Evolutionary conservation across 148 eudicot species (phyloP).

Genomic region (Silene latifolia): DNA sequence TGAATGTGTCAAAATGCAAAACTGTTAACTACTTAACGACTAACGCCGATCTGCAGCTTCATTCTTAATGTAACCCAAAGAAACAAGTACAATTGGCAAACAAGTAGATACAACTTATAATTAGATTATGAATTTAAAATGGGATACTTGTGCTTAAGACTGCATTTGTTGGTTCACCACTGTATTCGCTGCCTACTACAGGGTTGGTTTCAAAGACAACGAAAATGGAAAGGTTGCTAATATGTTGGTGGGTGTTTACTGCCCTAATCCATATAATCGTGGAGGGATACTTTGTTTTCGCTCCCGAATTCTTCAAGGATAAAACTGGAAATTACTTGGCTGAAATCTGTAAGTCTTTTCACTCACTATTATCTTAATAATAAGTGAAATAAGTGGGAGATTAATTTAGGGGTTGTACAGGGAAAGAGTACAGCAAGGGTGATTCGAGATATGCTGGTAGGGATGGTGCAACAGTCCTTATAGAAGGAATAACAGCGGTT

Average conservation of each 20-base stretch:
- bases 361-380: neutral
- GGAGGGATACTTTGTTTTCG: slow-evolving; percentile 83
- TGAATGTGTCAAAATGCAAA: too few relatives aligned
- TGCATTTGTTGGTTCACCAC: too few relatives aligned
- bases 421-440: slow-evolving; percentile 97
- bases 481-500: slow-evolving; percentile 81
- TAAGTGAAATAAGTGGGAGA: too few relatives aligned
- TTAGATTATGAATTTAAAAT: too few relatives aligned
- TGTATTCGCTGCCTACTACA: slow-evolving; percentile 17
- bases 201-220: slow-evolving; percentile 47
- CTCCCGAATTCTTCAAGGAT: slow-evolving; percentile 73
- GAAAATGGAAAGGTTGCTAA: slow-evolving; percentile 59
- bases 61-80: too few relatives aligned
- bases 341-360: slow-evolving; percentile 70
- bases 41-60: too few relatives aligned
- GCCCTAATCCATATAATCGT: slow-evolving; percentile 78
- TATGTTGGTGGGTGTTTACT: slow-evolving; percentile 96
- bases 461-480: slow-evolving; percentile 62
- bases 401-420: slow-evolving; percentile 25
- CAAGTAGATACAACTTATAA: too few relatives aligned
- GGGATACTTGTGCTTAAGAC: too few relatives aligned
- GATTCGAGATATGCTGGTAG: slow-evolving; percentile 80
- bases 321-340: slow-evolving; percentile 58
- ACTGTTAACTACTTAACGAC: too few relatives aligned
- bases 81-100: too few relatives aligned